Base-by-base conservation (phyloP, 768 basidiomycete genomes). In the Suillus cothurnatus region DNA sequence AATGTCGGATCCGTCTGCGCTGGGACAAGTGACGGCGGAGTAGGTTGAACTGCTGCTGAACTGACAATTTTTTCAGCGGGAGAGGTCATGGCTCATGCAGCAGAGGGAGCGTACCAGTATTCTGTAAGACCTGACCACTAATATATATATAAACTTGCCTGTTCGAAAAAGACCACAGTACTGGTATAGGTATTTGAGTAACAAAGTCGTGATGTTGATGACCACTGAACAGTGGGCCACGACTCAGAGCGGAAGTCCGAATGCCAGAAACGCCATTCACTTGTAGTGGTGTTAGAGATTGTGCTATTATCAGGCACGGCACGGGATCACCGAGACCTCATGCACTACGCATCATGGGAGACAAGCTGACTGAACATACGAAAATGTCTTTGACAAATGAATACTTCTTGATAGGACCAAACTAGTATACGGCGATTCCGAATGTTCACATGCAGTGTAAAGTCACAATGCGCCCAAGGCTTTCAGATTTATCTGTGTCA, bases 231-330 rank as follows among this genome's bases (percentile, higher is more conserved):
- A 50, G 19, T 21, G 36, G 14, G 36, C 55, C 55, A n/a, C 21
- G 53, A 56, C 34, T 56, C 55, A 36, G 32, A n/a, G 53, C 55
- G 55, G 55, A 56, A 36, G 34, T 38, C 56, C 56, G 34, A 12
- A 57, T 57, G 56, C 23, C 56, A 15, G 36, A 57, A 57, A 7
- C 15, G 6, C 2, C 50, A 28, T 52, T 17, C 15, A 28, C 6
- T 50, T 15, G 15, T 55, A 21, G 52, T 32, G 31, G 32, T 32
- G 11, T 11, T 6, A 34, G 32, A 14, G 50, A 32, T 34, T 12
- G 53, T 23, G 23, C 36, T 57, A 31, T 55, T 55, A 58, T 58
- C 36, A 26, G n/a, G 36, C 23, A 8, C 23, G 9, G 4, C 31
- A 32, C 32, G 31, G 53, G 53, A 55, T 31, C 53, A 32, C 21